Evolutionary conservation across 768 basidiomycete species (phyloP), one percentile per base, ranked within the genome.

Genomic region (Sporobolomyces phaffii): DNA sequence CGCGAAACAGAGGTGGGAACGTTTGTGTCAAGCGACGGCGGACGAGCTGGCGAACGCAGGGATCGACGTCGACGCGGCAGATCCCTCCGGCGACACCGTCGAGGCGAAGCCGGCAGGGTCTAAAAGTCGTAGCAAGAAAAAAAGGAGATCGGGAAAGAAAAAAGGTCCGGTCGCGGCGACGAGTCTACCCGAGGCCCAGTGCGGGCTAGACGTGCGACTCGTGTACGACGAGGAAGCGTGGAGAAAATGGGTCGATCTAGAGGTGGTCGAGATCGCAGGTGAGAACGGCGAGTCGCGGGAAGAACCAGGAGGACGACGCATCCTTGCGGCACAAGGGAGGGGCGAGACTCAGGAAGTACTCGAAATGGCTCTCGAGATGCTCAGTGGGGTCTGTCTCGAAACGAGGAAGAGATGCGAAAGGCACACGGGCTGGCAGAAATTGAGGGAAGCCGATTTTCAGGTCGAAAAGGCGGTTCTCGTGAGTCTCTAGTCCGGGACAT

Each of bases 121-220:
- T 24, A 44, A 38, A 45, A 20, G 28, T 26, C 41, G 61, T 20
- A 83, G 83, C 74, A 81, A 82, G 64, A 84, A 83, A 54, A 83
- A 52, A 73, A 73, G 40, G 77, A 82, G 41, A 82, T 22, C 22
- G n/a, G 43, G 44, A 9, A 72, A 66, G 51, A 60, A 83, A 26
- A 80, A 82, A 28, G 89, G 22, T 57, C 82, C 14, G 87, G 50
- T 59, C 28, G 49, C 56, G 13, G 61, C 66, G 26, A 87, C 57
- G 83, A 84, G 22, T 83, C 84, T 72, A 1, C 70, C 70, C 3
- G 76, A 75, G 9, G 75, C 73, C 24, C 72, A 70, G 34, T 96
- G 91, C 77, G 91, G 92, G 7, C 92, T 91, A 86, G 91, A 96
- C 76, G 85, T 86, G 73, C 82, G 91, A 34, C 80, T 96, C 28